Conservation (phyloP, 139 green algal genomes). For the Desmodesmus armatus region DNA sequence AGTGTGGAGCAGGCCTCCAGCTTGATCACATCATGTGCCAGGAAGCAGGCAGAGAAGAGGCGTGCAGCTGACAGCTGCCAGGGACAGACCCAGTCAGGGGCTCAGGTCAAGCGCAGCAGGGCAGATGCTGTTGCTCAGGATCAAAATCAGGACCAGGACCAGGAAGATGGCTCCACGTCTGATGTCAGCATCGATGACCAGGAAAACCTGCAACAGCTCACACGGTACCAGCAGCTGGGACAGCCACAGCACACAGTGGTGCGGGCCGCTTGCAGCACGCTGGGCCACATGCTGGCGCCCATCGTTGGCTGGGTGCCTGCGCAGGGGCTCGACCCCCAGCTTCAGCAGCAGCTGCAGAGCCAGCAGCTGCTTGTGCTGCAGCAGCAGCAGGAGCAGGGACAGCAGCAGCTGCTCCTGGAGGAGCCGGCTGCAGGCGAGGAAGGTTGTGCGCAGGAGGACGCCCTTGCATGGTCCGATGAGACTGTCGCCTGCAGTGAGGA, state of each 20-base stretch:
- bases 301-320: constrained; percentile 26
- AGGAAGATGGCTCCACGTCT: not conserved
- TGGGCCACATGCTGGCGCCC: constrained; percentile 26
- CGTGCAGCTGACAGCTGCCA: not conserved
- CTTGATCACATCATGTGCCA: constrained; percentile 13
- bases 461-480: too few species aligned
- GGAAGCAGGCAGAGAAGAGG: not conserved
- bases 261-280: not conserved
- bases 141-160: too few species aligned
- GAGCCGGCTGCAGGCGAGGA: constrained; percentile 23
- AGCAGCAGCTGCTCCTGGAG: constrained; percentile 23
- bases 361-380: constrained; percentile 24
- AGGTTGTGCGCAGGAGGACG: too few species aligned
- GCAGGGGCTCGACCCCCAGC: too few species aligned
- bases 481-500: not conserved
- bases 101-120: not conserved
- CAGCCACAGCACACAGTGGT: not conserved
- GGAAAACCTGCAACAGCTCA: constrained; percentile 34
- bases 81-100: not conserved
- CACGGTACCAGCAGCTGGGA: not conserved
- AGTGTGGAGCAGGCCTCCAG: not conserved
- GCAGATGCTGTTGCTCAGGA: too few species aligned
- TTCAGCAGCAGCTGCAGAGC: constrained; percentile 4
- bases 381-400: not conserved
- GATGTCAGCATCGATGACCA: constrained; percentile 27